Conservation (phyloP, 352 stramenopile species). For the Globisporangium nodosum region DNA sequence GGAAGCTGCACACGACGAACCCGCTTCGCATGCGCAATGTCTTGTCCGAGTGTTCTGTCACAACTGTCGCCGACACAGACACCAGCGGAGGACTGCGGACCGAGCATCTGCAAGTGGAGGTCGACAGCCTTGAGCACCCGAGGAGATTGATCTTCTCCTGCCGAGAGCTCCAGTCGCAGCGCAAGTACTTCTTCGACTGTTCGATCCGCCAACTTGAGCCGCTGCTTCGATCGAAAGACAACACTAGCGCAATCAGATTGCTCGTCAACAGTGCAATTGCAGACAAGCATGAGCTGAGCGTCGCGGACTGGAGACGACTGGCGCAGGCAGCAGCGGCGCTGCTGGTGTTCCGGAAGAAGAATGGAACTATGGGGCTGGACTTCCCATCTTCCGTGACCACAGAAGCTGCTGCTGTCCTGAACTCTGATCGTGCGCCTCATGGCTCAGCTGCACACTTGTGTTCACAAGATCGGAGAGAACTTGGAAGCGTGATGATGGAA, state of each 20-base stretch:
- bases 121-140: constrained; percentile 33
- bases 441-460: neutral
- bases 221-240: neutral
- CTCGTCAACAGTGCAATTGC: neutral
- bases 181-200: constrained; percentile 39
- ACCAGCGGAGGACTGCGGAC: constrained; percentile 10
- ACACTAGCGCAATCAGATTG: neutral
- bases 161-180: constrained; percentile 37
- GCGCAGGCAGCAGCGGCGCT: constrained; percentile 16
- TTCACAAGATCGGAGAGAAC: neutral
- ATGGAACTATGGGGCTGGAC: constrained; percentile 15
- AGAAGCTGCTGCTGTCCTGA: neutral
- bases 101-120: constrained; percentile 32
- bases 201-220: constrained; percentile 29
- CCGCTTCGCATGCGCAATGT: constrained; percentile 10
- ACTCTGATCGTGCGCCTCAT: neutral
- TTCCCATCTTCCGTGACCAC: neutral
- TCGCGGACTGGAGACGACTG: constrained; percentile 24
- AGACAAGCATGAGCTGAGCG: neutral
- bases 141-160: constrained; percentile 48
- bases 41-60: neutral
- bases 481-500: constrained; percentile 4
- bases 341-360: constrained; percentile 30
- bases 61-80: neutral
- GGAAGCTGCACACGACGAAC: constrained; percentile 6